phyloP scores from a whole-genome alignment of 306 rosid genomes.

The Trichosanthes cucumerina region DNA sequence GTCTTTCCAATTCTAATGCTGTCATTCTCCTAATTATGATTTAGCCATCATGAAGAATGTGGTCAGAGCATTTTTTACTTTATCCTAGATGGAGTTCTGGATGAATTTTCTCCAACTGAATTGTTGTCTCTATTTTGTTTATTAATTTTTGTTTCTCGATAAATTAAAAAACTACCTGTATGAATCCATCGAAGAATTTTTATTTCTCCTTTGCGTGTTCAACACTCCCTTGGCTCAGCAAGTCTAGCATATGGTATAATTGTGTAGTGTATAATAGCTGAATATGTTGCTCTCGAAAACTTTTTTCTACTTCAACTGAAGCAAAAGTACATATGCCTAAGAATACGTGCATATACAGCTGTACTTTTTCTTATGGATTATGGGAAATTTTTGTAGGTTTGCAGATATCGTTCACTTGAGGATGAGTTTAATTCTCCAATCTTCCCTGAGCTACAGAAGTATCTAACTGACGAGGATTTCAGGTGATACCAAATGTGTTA shows the following conservation, averaged over 20 bases:
- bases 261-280: background rate
- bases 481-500: constrained; percentile 33
- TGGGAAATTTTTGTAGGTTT: constrained; percentile 45
- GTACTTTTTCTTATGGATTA: background rate
- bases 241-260: background rate
- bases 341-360: background rate
- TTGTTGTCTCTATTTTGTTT: background rate
- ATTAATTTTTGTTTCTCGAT: background rate
- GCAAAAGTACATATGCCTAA: background rate
- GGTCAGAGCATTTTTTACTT: background rate
- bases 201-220: background rate
- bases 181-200: background rate
- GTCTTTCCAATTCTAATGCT: background rate
- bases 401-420: constrained; percentile 70
- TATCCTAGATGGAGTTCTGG: background rate
- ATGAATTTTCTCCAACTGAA: background rate
- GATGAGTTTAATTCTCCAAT: constrained; percentile 79
- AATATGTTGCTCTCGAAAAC: background rate
- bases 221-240: background rate
- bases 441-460: constrained; percentile 64
- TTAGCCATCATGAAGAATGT: background rate
- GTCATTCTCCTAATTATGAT: background rate
- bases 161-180: background rate
- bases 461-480: constrained; percentile 84
- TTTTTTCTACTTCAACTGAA: background rate